Base-by-base conservation (phyloP, 805 yeast genomes). In the Naumovozyma dairenensis region DNA sequence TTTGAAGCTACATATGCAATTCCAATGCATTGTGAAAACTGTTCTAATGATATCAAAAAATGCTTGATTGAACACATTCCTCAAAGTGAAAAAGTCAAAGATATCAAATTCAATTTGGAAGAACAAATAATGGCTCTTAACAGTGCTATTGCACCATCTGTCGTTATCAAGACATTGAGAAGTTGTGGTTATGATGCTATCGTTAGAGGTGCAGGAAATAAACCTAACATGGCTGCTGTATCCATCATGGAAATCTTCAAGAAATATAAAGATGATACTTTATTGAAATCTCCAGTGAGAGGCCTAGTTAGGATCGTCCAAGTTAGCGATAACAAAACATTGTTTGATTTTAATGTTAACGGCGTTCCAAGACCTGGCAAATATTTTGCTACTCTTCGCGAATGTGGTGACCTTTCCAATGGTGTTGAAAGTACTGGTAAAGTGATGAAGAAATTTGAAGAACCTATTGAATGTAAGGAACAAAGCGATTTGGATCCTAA, bases 231-330 rank as follows among this genome's bases (percentile, higher is more conserved):
- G 14, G 94, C 96, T 1, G 96, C 95, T 0, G 97, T 87, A 21
- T 76, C 92, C 44, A 87, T 87, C 31, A 59, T 87, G 36, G 97
- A 89, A 53, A 69, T 80, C 14, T 80, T 79, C 46, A 25, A 31
- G 6, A 60, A 69, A 42, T 40, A 37, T 16, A 53, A 53, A 10
- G 64, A 66, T 25, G 82, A 87, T 0, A n/a, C n/a, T n/a, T 14
- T 24, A 8, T 12, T 24, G 13, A 12, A 6, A 10, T 24, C 26
- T 7, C 26, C 26, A 7, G 93, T 89, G 16, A 76, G 80, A 49
- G 97, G 97, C 0, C 66, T 87, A 27, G 94, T 87, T 2, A 67
- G 97, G 43, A 74, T 87, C 35, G 94, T 87, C 12, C 69, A 80
- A 28, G 76, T 79, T 4, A 63, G 68, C 20, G 66, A 37, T 8